A percentile compares a stretch with the other conserved stretches of the same genome.
Evolutionary conservation across 116 monocot genomes (phyloP).

Genomic region (Thalassia testudinum): DNA sequence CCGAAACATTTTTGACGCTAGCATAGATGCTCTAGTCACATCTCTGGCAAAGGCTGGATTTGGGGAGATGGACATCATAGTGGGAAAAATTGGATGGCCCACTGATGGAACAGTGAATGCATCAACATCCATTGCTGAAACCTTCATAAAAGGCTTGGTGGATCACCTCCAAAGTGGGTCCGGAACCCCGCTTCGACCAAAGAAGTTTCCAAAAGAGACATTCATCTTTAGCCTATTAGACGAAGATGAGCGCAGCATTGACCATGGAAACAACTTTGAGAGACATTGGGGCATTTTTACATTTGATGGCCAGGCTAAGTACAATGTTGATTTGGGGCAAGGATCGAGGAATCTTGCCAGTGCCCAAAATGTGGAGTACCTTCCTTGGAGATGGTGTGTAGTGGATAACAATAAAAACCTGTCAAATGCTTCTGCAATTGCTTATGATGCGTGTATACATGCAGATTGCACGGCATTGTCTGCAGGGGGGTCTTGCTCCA

Average conservation of each 20-base stretch:
- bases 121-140: conserved; percentile 31
- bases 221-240: conserved; percentile 82
- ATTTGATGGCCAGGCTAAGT: conserved; percentile 89
- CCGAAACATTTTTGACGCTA: conserved; percentile 42
- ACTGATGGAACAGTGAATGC: conserved; percentile 71
- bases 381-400: conserved; percentile 73
- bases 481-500: conserved; percentile 54
- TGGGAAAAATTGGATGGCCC: conserved; percentile 92
- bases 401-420: conserved; percentile 58
- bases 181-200: conserved; percentile 59
- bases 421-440: conserved; percentile 35
- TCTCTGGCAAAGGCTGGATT: conserved; percentile 43
- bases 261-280: conserved; percentile 30
- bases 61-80: conserved; percentile 50
- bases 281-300: conserved; percentile 86
- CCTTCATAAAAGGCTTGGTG: conserved; percentile 51
- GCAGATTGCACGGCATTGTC: conserved; percentile 70
- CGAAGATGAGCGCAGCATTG: conserved; percentile 37
- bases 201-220: conserved; percentile 33
- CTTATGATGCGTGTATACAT: conserved; percentile 33
- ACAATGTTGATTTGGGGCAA: conserved; percentile 46
- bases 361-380: conserved; percentile 64
- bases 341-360: conserved; percentile 33
- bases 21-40: conserved; percentile 47
- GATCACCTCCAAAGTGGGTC: conserved; percentile 32